phyloP scores from a whole-genome alignment of 2,329 filamentous ascomycete species.

The Colletotrichum phormii region DNA sequence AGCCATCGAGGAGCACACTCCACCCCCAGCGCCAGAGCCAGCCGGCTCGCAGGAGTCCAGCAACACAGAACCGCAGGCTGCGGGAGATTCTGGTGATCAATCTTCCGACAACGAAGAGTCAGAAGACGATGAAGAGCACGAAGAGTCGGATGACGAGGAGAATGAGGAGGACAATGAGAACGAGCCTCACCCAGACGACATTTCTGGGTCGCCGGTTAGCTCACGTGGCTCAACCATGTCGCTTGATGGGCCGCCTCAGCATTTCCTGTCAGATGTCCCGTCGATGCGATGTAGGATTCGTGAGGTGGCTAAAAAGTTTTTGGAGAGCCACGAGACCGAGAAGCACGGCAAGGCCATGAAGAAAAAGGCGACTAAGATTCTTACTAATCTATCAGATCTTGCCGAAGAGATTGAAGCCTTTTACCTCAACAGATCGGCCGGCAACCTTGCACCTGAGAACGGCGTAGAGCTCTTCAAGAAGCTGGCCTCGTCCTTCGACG shows the following conservation, averaged over 20 bases:
- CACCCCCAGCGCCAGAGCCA: slow-evolving; percentile 45
- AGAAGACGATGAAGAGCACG: slow-evolving; percentile 58
- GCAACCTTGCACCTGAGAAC: slow-evolving; percentile 56
- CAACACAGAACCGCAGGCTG: slow-evolving; percentile 19
- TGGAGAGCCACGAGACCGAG: slow-evolving; percentile 84
- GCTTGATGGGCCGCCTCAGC: slow-evolving; percentile 65
- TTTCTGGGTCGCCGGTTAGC: slow-evolving; percentile 74
- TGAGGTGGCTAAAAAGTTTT: slow-evolving; percentile 82
- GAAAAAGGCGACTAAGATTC: slow-evolving; percentile 80
- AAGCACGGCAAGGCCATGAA: slow-evolving; percentile 79
- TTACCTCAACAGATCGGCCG: slow-evolving; percentile 69
- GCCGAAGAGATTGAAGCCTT: slow-evolving; percentile 78
- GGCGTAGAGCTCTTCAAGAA: slow-evolving; percentile 78
- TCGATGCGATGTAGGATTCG: slow-evolving; percentile 80
- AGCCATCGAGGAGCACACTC: slow-evolving; percentile 61
- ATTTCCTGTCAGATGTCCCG: slow-evolving; percentile 59
- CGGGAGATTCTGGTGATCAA: slow-evolving; percentile 41
- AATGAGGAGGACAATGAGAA: slow-evolving; percentile 62
- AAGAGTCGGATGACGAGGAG: slow-evolving; percentile 65
- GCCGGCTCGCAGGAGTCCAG: slow-evolving; percentile 35
- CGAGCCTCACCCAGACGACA: slow-evolving; percentile 59
- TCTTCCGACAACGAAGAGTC: slow-evolving; percentile 61
- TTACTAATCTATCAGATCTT: slow-evolving; percentile 77
- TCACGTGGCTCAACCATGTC: slow-evolving; percentile 77
- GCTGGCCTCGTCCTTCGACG: slow-evolving; percentile 87